A percentile compares a stretch with the other conserved stretches of the same genome.
Evolutionary conservation across 2,329 filamentous ascomycete genomes (phyloP).

Genomic region (Sporothrix schenckii): DNA sequence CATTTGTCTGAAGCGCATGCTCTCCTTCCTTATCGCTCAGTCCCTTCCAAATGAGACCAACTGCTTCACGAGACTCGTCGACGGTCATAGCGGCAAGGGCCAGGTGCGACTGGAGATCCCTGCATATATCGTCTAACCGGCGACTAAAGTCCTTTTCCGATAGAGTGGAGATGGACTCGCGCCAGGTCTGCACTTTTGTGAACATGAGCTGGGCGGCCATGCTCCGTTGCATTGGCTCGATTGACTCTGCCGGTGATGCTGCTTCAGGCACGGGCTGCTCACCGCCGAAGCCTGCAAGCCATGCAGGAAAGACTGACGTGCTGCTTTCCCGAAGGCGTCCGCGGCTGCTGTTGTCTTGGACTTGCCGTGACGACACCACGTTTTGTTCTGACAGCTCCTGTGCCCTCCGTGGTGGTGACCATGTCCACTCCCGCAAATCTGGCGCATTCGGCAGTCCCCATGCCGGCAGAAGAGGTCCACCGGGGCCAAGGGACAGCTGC

Average conservation of each 20-base stretch:
- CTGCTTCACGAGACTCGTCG: conserved; percentile 28
- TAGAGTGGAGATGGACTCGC: background rate
- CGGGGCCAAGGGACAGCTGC: conserved; percentile 39
- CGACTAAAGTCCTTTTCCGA: background rate
- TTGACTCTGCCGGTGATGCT: background rate
- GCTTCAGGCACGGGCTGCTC: background rate
- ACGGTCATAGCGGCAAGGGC: conserved; percentile 31
- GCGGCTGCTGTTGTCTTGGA: background rate
- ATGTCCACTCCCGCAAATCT: conserved; percentile 54
- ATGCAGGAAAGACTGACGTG: conserved; percentile 17
- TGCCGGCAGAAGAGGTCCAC: conserved; percentile 38
- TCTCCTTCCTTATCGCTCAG: conserved; percentile 3
- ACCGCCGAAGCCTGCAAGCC: conserved; percentile 31
- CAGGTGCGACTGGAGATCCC: conserved; percentile 33
- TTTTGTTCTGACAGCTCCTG: background rate
- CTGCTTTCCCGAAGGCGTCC: background rate
- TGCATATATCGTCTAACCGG: conserved; percentile 29
- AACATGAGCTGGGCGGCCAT: conserved; percentile 27
- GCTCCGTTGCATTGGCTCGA: conserved; percentile 14
- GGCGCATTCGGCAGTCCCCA: conserved; percentile 54
- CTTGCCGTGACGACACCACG: background rate
- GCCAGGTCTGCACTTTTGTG: conserved; percentile 30
- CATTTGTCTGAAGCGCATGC: background rate
- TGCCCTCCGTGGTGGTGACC: conserved; percentile 52
- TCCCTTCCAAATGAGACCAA: conserved; percentile 27